Base-by-base conservation (phyloP, 768 basidiomycete genomes). In the Suillus paluster region DNA sequence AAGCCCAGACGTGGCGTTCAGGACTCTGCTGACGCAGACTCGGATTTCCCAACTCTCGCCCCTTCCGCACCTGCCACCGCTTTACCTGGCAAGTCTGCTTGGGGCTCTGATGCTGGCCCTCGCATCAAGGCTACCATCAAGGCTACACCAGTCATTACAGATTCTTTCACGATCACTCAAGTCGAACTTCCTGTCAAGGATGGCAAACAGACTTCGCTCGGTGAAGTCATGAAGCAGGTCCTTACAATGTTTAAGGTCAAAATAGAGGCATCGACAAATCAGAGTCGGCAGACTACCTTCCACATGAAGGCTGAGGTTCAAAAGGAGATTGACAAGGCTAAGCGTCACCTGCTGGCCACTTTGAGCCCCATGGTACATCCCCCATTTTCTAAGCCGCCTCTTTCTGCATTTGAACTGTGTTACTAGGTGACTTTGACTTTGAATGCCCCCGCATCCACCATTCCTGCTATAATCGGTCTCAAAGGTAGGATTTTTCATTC, bases 31-130 rank as follows among this genome's bases (percentile, higher is more conserved):
- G 90, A 97, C 78, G 88, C 95, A 14, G 82, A 82, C 25, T 96
- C 94, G 57, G 92, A 92, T 49, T 99, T 99, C 79, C 97, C 97
- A 1, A 90, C 94, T 21, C 91, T 99, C 60, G 90, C 88, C 14
- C 68, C 82, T 23, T 78, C 89, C 52, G 77, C 82, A 9, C 69
- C 84, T 52, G 63, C 77, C 60, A 72, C 75, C 60, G 62, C 76
- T 53, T 74, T 79, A 61, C 77, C 86, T 30, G 79, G 83, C 45
- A 74, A 82, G 67, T 74, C 89, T 23, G 83, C 86, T 52, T 91
- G 92, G 86, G 82, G 87, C 59, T 73, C 84, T 42, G 77, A 83
- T 59, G 78, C 84, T 60, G 86, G 86, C 61, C 87, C 90, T 69
- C 90, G 91, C 71, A 86, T 93, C 79, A 89, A 84, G 74, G 80